Evolutionary conservation across 768 basidiomycete species (phyloP).

Genomic region (Cyclocybe aegerita): DNA sequence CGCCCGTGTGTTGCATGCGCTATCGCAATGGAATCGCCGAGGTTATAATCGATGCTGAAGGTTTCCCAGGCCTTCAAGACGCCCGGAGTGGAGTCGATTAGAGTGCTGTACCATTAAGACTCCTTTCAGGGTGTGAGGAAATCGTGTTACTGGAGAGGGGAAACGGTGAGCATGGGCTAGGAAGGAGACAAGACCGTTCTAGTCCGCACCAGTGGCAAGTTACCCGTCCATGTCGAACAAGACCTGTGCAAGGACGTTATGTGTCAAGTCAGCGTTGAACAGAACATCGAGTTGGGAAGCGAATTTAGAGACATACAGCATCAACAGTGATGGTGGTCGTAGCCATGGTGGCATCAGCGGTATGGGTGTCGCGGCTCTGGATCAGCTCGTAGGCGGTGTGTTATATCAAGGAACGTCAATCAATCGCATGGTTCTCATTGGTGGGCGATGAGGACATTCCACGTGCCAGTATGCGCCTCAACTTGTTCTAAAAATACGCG

Average conservation of each 20-base stretch:
- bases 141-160: not conserved
- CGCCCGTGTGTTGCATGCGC: slow-evolving; percentile 73
- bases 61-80: slow-evolving; percentile 76
- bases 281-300: not conserved
- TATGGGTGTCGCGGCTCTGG: too few species aligned
- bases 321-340: slow-evolving; percentile 40
- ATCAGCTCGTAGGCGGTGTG: too few species aligned
- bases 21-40: slow-evolving; percentile 45
- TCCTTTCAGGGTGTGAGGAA: not conserved
- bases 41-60: slow-evolving; percentile 62
- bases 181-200: not conserved
- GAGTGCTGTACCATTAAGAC: slow-evolving; percentile 42
- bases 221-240: slow-evolving; percentile 75
- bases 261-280: slow-evolving; percentile 4
- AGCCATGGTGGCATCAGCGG: slow-evolving; percentile 21
- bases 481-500: too few species aligned
- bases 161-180: not conserved
- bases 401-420: too few species aligned
- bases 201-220: slow-evolving; percentile 10
- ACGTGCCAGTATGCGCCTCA: too few species aligned
- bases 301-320: slow-evolving; percentile 41
- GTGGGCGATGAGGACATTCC: too few species aligned
- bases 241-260: slow-evolving; percentile 36
- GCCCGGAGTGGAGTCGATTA: slow-evolving; percentile 83
- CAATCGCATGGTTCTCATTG: too few species aligned